Evolutionary conservation across 73 alveolate species (phyloP).

Genomic region (Symbiodinium natans): DNA sequence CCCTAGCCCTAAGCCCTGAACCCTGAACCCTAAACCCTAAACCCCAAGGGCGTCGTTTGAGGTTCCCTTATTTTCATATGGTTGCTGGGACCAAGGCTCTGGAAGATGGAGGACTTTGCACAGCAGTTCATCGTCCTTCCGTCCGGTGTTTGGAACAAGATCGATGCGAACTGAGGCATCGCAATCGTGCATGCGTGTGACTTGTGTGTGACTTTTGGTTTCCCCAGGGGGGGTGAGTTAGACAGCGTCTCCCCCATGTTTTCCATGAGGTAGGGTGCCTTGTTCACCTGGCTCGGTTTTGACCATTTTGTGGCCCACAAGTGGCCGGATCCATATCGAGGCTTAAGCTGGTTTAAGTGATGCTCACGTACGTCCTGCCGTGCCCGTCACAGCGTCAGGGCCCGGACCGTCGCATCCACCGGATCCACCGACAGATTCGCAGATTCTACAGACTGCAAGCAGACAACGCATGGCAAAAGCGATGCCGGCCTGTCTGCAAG

Average conservation of each 20-base stretch:
- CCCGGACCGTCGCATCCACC: not conserved
- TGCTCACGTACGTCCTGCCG: not conserved
- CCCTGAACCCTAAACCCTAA: too few relatives aligned
- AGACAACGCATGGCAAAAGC: too few relatives aligned
- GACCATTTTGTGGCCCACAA: not conserved
- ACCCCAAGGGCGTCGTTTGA: too few relatives aligned
- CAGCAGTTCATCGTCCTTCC: conserved; percentile 65
- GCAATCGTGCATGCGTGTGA: not conserved
- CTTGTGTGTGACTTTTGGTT: not conserved
- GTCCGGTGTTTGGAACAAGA: conserved; percentile 92
- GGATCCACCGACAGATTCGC: too few relatives aligned
- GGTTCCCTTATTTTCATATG: too few relatives aligned
- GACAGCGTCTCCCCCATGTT: not conserved
- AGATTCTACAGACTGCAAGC: too few relatives aligned
- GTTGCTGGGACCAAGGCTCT: too few relatives aligned
- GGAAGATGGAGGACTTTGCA: conserved; percentile 72
- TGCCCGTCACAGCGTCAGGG: not conserved
- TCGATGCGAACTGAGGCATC: conserved; percentile 34
- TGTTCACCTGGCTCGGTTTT: not conserved
- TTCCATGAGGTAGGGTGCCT: not conserved
- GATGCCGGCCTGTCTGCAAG: too few relatives aligned
- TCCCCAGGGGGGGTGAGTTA: too few relatives aligned
- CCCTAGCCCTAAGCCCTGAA: too few relatives aligned
- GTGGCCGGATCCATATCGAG: not conserved
- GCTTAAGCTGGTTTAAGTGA: not conserved